Evolutionary conservation across 352 stramenopile genomes (phyloP), one percentile per base, ranked within the genome.

Genomic region (Pythium scleroteichum): DNA sequence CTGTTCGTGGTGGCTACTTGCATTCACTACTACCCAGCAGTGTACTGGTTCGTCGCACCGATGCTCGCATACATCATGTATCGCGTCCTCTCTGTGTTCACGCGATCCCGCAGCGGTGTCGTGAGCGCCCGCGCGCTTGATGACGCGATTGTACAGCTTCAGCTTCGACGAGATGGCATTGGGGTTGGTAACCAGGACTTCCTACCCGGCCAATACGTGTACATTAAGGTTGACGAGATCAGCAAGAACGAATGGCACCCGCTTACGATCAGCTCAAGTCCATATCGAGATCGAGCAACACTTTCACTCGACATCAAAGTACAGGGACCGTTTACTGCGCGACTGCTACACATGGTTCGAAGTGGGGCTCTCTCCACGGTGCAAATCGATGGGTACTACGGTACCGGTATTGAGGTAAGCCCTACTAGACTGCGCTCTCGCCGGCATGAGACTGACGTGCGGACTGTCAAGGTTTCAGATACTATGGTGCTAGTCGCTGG

Each of bases 311-410:
- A 87, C 39, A 71, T 77, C 2, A 90, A 88, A 47, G 77, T 88
- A 13, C 78, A 90, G 58, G 77, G 81, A 20, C 27, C 53, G 0
- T 92, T 92, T 54, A 92, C 83, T 22, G 62, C 40, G 6, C 65
- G 69, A 27, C 42, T 92, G 8, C 48, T 89, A 12, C 70, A 68
- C 22, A 29, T 88, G 42, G 74, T 86, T 33, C 69, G 76, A 55
- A 66, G 19, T 1, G 69, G 83, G 9, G 67, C 72, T 17, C 59
- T 92, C 20, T 24, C 62, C 3, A 71, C 44, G 9, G 68, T 90
- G n/a, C 68, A 75, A 19, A 58, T 92, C 27, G 83, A 92, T 57
- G 81, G 83, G 39, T 92, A 87, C 61, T 92, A 91, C 59, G 83
- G 81, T 20, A 76, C 78, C 1, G 62, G 56, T 40, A 80, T 92